Evolutionary conservation across 257 asterid species (phyloP), one percentile per base, ranked within the genome.

Genomic region (Forsythia viridissima): DNA sequence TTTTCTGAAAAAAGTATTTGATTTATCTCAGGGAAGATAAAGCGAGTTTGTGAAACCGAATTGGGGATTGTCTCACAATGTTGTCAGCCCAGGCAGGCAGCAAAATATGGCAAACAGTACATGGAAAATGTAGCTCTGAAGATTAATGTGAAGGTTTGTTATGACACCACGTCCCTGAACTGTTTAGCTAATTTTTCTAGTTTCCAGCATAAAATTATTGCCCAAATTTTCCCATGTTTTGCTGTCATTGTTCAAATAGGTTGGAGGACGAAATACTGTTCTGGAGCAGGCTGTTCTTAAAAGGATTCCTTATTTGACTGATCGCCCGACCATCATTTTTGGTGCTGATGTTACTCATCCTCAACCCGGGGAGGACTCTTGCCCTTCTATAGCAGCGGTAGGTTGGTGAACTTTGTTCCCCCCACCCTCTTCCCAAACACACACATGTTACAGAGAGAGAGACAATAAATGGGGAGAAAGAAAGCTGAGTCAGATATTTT

Each of bases 341-440:
- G 99, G 99, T 76, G 98, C 98, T 46, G 99, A 95, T 79, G 99
- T 95, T 11, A 95, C 98, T 16, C 99, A 95, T 82, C 98, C 99
- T 11, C 77, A 66, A 37, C 93, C 98, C 0, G 98, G 97, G 57
- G 99, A 95, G 79, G 97, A 93, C 70, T 82, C 92, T 0, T 77
- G 96, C 75, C 95, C 99, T 40, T 95, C 99, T 3, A 91, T 95
- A 12, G 98, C 97, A 41, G 97, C 99, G 5, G 99, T 94, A 86
- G 61, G 85, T 34, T 63, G 18, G 3, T 34, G 6, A 38, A 10
- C 8, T 7, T 59, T 71, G 11, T 4, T 24, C n/a, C 18, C 39
- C 70, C 40, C 16, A 11, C 40, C 16, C 40, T 30, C 30, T 9
- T 71, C 24, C 74, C n/a, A 43, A 10, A 48, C 59, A 13, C 55